Evolutionary conservation across 2,329 filamentous ascomycete genomes (phyloP), one percentile per base, ranked within the genome.

Genomic region (Fusarium staphyleae): DNA sequence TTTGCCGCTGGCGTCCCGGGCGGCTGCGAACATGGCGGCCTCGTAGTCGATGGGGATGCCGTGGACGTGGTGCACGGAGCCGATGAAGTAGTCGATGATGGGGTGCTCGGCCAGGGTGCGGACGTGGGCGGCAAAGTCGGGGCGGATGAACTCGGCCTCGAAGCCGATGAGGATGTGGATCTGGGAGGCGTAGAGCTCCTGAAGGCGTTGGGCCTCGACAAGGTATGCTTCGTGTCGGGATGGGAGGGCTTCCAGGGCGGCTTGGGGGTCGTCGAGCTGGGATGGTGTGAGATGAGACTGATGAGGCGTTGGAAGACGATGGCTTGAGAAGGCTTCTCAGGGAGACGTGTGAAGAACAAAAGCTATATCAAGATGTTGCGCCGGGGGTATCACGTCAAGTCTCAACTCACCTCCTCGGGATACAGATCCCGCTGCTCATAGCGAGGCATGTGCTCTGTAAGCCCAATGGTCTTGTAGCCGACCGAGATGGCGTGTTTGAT

Each of bases 381-480:
- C 14, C 9, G 13, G 10, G 5, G 13, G 4, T 33, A 33, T 33
- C 13, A n/a, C 9, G 18, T 22, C 22, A 16, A 36, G 18, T n/a
- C 26, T 14, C 18, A 37, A 49, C 22, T 26, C 28, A 89, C 87
- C 79, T 99, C 95, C 78, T 96, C 93, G 0, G 95, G 95, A 71
- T 99, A 99, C 46, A 96, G 82, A 75, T 99, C 93, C 51, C 82
- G 78, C 29, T 81, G 73, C 42, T 85, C 77, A 39, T 86, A 84
- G 28, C 93, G 88, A 7, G 93, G 92, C 86, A 99, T 98, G 75
- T 99, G 95, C 75, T 99, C 95, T 1, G 93, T 96, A 52, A 99
- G 75, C 16, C 89, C 91, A 70, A 97, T 92, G 15, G 89, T 89
- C 57, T 86, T 85, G 82, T 96, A 95, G 35, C 89, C 87, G 56